These are phyloP conservation scores for Marsdenia floribunda DNA, from an alignment of 257 asterid genomes.

Conservation along the genomic window DNA sequence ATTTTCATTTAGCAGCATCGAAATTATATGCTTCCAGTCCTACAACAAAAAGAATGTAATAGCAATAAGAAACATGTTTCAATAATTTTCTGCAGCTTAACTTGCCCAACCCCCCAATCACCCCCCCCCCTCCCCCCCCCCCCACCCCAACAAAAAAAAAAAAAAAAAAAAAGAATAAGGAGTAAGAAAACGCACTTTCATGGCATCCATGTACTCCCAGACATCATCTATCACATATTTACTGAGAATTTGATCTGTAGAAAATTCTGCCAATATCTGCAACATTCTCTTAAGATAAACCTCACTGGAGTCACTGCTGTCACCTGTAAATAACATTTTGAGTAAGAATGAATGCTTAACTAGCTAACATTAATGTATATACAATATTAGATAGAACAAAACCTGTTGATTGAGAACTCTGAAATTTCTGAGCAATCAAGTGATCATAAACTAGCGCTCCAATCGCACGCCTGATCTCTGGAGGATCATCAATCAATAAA, in stretches of 20 bases:
- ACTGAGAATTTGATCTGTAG: slow-evolving; percentile 82
- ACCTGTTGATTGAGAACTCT: slow-evolving; percentile 81
- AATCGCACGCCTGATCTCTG: slow-evolving; percentile 91
- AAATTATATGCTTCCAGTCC: slow-evolving; percentile 94
- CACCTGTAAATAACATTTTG: slow-evolving; percentile 43
- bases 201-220: slow-evolving; percentile 99
- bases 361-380: background rate
- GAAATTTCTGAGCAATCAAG: slow-evolving; percentile 89
- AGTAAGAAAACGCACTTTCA: slow-evolving; percentile 59
- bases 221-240: slow-evolving; percentile 92
- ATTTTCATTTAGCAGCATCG: slow-evolving; percentile 78
- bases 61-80: background rate
- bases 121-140: background rate
- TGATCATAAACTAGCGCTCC: slow-evolving; percentile 94
- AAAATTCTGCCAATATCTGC: slow-evolving; percentile 83
- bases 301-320: slow-evolving; percentile 60
- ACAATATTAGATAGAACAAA: background rate
- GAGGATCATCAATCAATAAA: slow-evolving; percentile 90
- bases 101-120: background rate
- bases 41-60: slow-evolving; percentile 26
- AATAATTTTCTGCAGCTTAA: background rate
- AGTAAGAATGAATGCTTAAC: background rate
- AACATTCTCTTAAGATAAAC: slow-evolving; percentile 81
- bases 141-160: background rate
- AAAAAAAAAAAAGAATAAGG: background rate